phyloP scores from a whole-genome alignment of 768 basidiomycete species.

The Suillus subaureus region DNA sequence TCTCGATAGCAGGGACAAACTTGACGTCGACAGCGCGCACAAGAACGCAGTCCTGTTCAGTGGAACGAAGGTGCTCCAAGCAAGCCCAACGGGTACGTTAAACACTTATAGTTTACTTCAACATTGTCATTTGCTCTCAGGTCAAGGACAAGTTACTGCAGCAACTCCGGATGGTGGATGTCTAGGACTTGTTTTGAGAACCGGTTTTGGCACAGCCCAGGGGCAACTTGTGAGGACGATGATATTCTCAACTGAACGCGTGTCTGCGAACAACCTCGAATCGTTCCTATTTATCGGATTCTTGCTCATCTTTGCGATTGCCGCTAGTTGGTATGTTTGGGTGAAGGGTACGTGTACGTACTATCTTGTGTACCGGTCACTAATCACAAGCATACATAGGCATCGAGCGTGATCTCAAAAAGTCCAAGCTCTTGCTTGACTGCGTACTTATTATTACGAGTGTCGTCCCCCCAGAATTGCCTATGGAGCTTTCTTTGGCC shows the following conservation, averaged over 20 bases:
- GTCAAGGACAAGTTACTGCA: constrained; percentile 40
- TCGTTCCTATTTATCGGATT: constrained; percentile 98
- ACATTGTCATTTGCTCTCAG: constrained; percentile 12
- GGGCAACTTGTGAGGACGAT: constrained; percentile 97
- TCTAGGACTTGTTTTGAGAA: constrained; percentile 89
- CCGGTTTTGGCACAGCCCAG: constrained; percentile 97
- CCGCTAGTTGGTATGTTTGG: constrained; percentile 99
- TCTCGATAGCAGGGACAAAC: constrained; percentile 66
- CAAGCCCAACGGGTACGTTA: constrained; percentile 46
- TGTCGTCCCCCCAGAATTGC: constrained; percentile 96
- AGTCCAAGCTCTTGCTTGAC: constrained; percentile 92
- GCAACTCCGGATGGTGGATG: constrained; percentile 91
- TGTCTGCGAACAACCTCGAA: constrained; percentile 95
- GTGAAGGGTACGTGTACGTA: constrained; percentile 77
- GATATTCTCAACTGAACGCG: constrained; percentile 97
- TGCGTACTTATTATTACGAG: constrained; percentile 96
- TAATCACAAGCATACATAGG: constrained; percentile 44
- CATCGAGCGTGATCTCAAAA: constrained; percentile 89
- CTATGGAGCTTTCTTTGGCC: constrained; percentile 96
- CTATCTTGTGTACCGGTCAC: neutral
- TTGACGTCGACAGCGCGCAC: constrained; percentile 87
- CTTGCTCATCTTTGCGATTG: constrained; percentile 95
- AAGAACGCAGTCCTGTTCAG: constrained; percentile 91
- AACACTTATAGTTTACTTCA: constrained; percentile 39
- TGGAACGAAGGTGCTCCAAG: constrained; percentile 96